Percentiles rank a stretch among this genome's conserved stretches.
Evolutionary conservation across 108 stramenopile genomes (phyloP).

Genomic region (Nannochloropsis oceanica): DNA sequence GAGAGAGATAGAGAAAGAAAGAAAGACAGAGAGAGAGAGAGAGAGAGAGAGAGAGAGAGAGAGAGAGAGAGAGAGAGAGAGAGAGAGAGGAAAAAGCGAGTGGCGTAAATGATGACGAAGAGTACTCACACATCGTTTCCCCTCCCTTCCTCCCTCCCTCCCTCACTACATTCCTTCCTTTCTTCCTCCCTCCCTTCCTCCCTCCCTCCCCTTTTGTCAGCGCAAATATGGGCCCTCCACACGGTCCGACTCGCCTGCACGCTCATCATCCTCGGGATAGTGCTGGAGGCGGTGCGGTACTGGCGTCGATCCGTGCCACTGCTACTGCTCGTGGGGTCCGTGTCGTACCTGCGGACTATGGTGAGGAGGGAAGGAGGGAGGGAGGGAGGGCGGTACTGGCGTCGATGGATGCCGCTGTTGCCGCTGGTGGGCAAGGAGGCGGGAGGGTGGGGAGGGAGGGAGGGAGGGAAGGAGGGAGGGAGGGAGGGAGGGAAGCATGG

Average conservation of each 20-base stretch:
- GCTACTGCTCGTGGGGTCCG: neutral
- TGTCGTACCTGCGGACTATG: neutral
- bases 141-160: no score
- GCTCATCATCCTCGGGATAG: neutral
- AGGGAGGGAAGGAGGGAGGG: neutral
- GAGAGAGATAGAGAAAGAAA: neutral
- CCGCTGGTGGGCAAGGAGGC: no score
- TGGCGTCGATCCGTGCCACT: neutral
- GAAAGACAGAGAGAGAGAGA: neutral
- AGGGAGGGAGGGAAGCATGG: neutral
- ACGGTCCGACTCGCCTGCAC: neutral
- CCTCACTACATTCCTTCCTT: neutral
- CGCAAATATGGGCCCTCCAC: neutral
- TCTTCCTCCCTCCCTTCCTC: neutral
- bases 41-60: neutral
- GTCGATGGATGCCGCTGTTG: no score
- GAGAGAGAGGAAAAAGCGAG: no score
- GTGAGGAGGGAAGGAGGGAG: neutral
- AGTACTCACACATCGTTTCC: no score
- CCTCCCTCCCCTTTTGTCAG: neutral
- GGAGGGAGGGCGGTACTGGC: no score
- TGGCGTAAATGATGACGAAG: no score
- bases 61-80: neutral
- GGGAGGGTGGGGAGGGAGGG: neutral
- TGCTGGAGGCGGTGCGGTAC: neutral